Percentiles rank a stretch among this genome's conserved stretches.
These are phyloP conservation scores for Dictyostelium brefeldianum DNA, from an alignment of 78 protist genomes.

Conservation along the genomic window DNA sequence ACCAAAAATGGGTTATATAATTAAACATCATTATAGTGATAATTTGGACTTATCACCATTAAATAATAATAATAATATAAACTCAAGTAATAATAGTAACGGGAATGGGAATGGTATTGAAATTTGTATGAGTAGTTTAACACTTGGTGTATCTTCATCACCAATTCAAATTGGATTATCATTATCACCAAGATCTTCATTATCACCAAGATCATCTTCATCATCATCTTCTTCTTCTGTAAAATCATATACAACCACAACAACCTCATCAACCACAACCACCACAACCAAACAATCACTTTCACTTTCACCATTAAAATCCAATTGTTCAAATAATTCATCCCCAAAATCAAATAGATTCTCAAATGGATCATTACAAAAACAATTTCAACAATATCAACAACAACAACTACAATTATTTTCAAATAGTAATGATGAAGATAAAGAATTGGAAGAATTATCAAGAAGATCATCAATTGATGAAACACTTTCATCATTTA, in stretches of 20 bases:
- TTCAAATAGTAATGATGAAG: neutral
- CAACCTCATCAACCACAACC: neutral
- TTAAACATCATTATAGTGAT: constrained; percentile 25
- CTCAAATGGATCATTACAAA: constrained; percentile 9
- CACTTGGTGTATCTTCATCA: neutral
- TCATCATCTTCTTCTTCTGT: neutral
- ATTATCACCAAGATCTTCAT: neutral
- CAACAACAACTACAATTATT: constrained; percentile 17
- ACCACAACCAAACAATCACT: neutral
- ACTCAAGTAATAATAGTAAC: neutral
- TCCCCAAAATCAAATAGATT: constrained; percentile 17
- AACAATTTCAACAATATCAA: constrained; percentile 20
- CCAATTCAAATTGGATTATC: constrained; percentile 6
- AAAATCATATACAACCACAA: neutral
- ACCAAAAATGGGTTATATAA: constrained; percentile 61
- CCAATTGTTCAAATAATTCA: neutral
- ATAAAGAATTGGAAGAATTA: constrained; percentile 22
- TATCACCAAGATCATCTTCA: constrained; percentile 6
- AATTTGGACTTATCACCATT: neutral
- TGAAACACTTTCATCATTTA: neutral
- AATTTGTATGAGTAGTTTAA: constrained; percentile 11
- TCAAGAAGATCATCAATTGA: neutral
- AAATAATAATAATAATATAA: constrained; percentile 19
- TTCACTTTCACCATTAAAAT: neutral
- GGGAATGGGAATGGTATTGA: neutral